Percentiles rank a stretch among this genome's conserved stretches.
phyloP scores from a whole-genome alignment of 1,139 yeast genomes.

The Candida dubliniensis region DNA sequence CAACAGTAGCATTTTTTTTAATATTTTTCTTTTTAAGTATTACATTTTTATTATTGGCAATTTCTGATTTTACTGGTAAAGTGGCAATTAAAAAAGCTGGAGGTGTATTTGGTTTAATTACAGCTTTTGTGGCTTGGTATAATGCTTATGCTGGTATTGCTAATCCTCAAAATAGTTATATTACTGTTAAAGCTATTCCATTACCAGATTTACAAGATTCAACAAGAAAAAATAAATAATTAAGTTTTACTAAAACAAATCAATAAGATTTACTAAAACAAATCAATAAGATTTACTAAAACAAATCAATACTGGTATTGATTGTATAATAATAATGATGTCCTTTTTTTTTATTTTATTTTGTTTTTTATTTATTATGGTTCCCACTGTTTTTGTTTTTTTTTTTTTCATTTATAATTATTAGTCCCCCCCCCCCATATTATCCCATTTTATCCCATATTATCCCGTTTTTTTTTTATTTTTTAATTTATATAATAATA shows the following conservation, averaged over 20 bases:
- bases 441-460: constrained; percentile 3
- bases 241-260: too few relatives aligned
- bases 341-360: not conserved
- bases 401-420: not conserved
- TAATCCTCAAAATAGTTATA: constrained; percentile 65
- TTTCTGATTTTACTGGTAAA: constrained; percentile 47
- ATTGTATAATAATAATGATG: too few relatives aligned
- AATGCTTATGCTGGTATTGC: constrained; percentile 92
- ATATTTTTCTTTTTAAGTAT: constrained; percentile 64
- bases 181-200: constrained; percentile 53
- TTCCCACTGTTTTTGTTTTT: not conserved
- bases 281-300: too few relatives aligned
- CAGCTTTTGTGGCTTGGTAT: constrained; percentile 83
- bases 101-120: constrained; percentile 77
- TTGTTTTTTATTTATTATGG: constrained; percentile 1
- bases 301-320: not conserved
- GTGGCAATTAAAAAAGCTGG: constrained; percentile 56
- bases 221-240: constrained; percentile 6
- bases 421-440: constrained; percentile 7
- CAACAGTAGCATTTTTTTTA: constrained; percentile 74
- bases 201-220: constrained; percentile 41
- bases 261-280: too few relatives aligned
- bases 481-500: not conserved
- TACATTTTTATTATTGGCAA: constrained; percentile 67
- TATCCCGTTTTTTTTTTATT: not conserved